A percentile compares a stretch with the other conserved stretches of the same genome.
Conservation (phyloP, 192 early-diverging fungal genomes). For the Coemansia sp. region DNA sequence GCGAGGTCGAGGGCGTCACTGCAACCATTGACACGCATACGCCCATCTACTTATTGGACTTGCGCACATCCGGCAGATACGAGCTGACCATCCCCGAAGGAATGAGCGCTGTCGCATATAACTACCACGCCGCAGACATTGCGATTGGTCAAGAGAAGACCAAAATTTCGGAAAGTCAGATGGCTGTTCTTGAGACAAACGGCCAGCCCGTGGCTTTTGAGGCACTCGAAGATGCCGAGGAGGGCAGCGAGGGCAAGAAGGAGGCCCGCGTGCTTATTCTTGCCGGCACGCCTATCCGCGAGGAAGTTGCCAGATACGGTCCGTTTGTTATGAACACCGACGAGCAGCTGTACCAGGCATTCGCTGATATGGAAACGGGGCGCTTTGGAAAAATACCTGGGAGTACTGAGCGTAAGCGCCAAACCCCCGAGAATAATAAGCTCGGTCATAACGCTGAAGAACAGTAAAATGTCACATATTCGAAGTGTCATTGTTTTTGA, state of each 20-base stretch:
- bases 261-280: slow-evolving; percentile 60
- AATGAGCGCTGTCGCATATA: slow-evolving; percentile 47
- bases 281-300: slow-evolving; percentile 58
- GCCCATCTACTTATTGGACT: slow-evolving; percentile 78
- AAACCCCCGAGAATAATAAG: slow-evolving; percentile 46
- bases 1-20: slow-evolving; percentile 67
- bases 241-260: slow-evolving; percentile 31
- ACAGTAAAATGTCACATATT: slow-evolving; percentile 4
- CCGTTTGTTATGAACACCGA: slow-evolving; percentile 65
- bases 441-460: slow-evolving; percentile 32
- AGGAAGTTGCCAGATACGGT: slow-evolving; percentile 61
- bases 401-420: slow-evolving; percentile 46
- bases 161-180: slow-evolving; percentile 33
- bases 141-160: slow-evolving; percentile 46
- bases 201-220: slow-evolving; percentile 38
- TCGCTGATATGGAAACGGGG: slow-evolving; percentile 36
- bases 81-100: slow-evolving; percentile 52
- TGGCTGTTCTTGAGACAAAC: slow-evolving; percentile 41
- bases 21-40: slow-evolving; percentile 72
- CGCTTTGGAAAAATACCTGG: slow-evolving; percentile 49
- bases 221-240: slow-evolving; percentile 19
- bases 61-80: slow-evolving; percentile 60
- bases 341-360: slow-evolving; percentile 44
- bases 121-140: slow-evolving; percentile 35
- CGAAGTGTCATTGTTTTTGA: neutral